Conservation (phyloP, 169 alveolate species). For the Plasmodium coatneyi region DNA sequence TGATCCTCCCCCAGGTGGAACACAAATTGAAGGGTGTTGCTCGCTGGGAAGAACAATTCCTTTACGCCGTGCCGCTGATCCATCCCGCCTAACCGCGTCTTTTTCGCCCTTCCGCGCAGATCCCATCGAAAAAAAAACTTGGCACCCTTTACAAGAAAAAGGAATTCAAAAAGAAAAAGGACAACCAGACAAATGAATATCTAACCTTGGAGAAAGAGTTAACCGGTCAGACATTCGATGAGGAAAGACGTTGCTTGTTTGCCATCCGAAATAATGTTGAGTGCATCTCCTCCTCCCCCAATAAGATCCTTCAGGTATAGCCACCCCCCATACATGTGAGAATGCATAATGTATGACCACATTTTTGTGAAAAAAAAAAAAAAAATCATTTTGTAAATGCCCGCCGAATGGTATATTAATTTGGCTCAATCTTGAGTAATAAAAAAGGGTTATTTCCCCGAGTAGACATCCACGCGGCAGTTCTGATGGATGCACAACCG, state of each 20-base stretch:
- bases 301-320: conserved; percentile 23
- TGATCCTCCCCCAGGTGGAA: not conserved
- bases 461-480: not conserved
- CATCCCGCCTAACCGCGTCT: not conserved
- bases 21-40: not conserved
- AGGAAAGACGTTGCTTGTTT: conserved; percentile 30
- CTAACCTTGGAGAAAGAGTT: conserved; percentile 15
- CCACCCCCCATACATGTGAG: not conserved
- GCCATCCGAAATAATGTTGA: conserved; percentile 25
- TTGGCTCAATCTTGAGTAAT: not conserved
- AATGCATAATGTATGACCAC: not conserved
- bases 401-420: too few species aligned
- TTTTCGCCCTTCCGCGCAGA: not conserved
- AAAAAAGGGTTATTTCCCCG: not conserved
- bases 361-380: not conserved
- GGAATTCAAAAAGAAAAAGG: conserved; percentile 18
- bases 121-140: conserved; percentile 3
- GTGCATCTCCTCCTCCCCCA: conserved; percentile 4
- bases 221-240: conserved; percentile 10
- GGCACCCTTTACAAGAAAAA: conserved; percentile 26
- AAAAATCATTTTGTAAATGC: not conserved
- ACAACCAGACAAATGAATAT: conserved; percentile 25
- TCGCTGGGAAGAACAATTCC: not conserved
- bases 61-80: not conserved
- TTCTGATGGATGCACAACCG: not conserved